These are phyloP conservation scores for Datura wrightii DNA, from an alignment of 257 asterid species.

Conservation along the genomic window DNA sequence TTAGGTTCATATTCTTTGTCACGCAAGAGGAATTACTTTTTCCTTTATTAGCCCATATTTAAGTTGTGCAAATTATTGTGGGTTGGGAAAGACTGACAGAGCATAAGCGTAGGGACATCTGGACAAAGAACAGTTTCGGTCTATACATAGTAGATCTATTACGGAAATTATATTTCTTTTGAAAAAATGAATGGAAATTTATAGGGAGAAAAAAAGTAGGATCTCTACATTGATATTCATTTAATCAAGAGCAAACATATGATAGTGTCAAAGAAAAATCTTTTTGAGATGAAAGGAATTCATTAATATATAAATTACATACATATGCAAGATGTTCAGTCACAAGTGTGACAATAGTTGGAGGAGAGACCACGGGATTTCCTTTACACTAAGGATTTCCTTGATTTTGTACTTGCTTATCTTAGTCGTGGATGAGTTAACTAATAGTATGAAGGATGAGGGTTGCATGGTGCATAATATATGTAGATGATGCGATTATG, in stretches of 20 bases:
- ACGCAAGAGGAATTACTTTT: background rate
- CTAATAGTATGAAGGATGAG: background rate
- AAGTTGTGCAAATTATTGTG: background rate
- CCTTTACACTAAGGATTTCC: background rate
- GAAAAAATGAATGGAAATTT: background rate
- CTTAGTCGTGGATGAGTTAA: background rate
- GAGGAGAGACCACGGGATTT: background rate
- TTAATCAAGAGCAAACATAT: background rate
- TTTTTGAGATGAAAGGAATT: background rate
- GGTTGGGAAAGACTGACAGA: background rate
- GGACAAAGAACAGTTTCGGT: background rate
- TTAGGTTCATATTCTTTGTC: background rate
- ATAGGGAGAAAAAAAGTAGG: background rate
- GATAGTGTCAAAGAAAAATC: background rate
- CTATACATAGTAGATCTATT: background rate
- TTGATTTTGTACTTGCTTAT: background rate
- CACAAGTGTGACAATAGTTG: background rate
- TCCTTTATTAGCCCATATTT: background rate
- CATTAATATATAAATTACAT: background rate
- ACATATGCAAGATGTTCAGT: background rate
- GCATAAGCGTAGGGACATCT: background rate
- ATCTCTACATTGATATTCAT: constrained; percentile 4
- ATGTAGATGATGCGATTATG: background rate
- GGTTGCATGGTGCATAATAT: background rate
- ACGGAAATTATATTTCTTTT: background rate